Evolutionary conservation across 2,329 filamentous ascomycete species (phyloP).

Genomic region (Fusarium sublunatum): DNA sequence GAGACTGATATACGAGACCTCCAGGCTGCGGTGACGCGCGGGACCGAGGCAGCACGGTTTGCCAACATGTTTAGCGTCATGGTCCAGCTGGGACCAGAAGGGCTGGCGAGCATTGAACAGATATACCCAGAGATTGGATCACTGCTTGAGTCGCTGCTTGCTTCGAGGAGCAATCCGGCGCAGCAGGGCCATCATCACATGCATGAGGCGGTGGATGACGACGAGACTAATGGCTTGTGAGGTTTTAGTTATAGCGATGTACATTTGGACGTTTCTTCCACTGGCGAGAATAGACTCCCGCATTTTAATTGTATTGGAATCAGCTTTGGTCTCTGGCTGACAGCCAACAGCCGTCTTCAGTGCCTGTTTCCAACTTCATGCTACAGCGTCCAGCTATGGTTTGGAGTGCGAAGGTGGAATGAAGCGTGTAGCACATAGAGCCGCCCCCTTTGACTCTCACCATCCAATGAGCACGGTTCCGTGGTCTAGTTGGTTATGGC

Average conservation of each 20-base stretch:
- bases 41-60: conserved; percentile 42
- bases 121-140: conserved; percentile 48
- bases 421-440: not conserved
- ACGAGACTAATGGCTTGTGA: conserved; percentile 36
- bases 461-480: conserved; percentile 30
- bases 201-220: conserved; percentile 28
- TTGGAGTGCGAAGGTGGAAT: too few species aligned
- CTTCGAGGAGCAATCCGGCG: conserved; percentile 31
- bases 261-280: conserved; percentile 7
- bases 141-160: conserved; percentile 42
- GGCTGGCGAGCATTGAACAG: conserved; percentile 44
- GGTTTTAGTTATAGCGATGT: conserved; percentile 20
- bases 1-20: conserved; percentile 44
- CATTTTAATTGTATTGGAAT: not conserved
- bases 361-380: too few species aligned
- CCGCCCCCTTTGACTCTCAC: fast-evolving
- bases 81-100: conserved; percentile 44
- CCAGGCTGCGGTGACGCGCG: conserved; percentile 38
- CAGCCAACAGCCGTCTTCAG: fast-evolving
- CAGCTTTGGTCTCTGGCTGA: too few species aligned
- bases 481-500: conserved; percentile 51
- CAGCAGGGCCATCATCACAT: conserved; percentile 29
- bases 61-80: conserved; percentile 45
- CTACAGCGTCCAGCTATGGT: too few species aligned
- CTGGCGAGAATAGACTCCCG: conserved; percentile 20